phyloP scores from a whole-genome alignment of 2,329 filamentous ascomycete genomes.

The Scedosporium minutisporum region DNA sequence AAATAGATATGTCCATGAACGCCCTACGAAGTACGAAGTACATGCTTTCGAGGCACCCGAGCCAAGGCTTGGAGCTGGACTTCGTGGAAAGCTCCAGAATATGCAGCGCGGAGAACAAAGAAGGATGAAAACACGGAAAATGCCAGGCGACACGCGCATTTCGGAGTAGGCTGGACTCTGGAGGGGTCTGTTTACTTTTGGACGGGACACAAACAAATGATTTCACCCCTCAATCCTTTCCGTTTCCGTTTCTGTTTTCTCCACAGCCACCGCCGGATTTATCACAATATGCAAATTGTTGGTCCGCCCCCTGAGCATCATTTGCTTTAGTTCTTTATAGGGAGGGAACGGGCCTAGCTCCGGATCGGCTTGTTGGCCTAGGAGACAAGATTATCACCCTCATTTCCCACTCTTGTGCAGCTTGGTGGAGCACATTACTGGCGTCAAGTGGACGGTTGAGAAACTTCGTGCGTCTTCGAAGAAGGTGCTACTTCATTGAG shows the following conservation, averaged over 20 bases:
- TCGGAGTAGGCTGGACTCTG: neutral
- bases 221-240: neutral
- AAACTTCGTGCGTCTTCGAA: too few species aligned
- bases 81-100: too few species aligned
- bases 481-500: too few species aligned
- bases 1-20: too few species aligned
- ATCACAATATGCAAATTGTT: too few species aligned
- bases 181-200: constrained; percentile 1
- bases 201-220: neutral
- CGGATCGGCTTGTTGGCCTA: neutral
- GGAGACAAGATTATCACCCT: neutral
- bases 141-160: neutral
- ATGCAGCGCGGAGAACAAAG: neutral
- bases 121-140: neutral
- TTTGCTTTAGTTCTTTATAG: too few species aligned
- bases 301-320: too few species aligned
- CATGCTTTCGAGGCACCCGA: too few species aligned
- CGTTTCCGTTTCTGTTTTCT: neutral
- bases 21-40: too few species aligned
- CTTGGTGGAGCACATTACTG: neutral
- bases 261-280: neutral
- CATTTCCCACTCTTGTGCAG: neutral
- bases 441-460: neutral
- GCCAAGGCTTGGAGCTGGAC: too few species aligned
- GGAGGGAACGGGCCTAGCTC: neutral